Evolutionary conservation across 352 stramenopile genomes (phyloP).

Genomic region (Blastocystis sp.): DNA sequence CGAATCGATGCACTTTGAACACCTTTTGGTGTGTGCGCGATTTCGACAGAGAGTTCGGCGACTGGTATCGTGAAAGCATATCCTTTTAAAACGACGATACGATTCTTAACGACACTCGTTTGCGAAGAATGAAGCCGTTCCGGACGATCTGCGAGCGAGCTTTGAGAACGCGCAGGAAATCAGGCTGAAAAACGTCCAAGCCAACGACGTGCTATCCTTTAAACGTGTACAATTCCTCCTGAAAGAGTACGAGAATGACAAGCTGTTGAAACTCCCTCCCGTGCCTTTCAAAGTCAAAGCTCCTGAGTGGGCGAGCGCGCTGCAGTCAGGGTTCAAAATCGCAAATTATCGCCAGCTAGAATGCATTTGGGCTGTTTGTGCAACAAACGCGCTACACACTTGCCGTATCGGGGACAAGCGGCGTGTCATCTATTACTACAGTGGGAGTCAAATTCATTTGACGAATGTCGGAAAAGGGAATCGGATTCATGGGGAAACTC

Average conservation of each 20-base stretch:
- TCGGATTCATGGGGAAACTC: constrained; percentile 35
- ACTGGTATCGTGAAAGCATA: constrained; percentile 69
- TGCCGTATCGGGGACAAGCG: not conserved
- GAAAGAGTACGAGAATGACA: not conserved
- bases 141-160: not conserved
- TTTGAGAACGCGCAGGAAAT: not conserved
- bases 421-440: not conserved
- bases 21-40: constrained; percentile 71
- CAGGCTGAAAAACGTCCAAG: not conserved
- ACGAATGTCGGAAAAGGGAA: constrained; percentile 23
- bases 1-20: constrained; percentile 61
- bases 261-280: not conserved
- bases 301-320: not conserved
- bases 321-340: not conserved
- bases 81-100: not conserved
- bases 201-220: not conserved
- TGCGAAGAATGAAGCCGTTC: constrained; percentile 20
- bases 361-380: not conserved
- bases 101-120: constrained; percentile 52
- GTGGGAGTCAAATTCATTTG: constrained; percentile 21
- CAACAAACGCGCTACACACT: constrained; percentile 4
- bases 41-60: constrained; percentile 25
- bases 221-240: constrained; percentile 23
- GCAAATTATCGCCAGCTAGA: constrained; percentile 20
- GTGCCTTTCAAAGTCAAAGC: not conserved